Conservation (phyloP, 164 flowering plant species). For the Chimonanthus praecox region DNA sequence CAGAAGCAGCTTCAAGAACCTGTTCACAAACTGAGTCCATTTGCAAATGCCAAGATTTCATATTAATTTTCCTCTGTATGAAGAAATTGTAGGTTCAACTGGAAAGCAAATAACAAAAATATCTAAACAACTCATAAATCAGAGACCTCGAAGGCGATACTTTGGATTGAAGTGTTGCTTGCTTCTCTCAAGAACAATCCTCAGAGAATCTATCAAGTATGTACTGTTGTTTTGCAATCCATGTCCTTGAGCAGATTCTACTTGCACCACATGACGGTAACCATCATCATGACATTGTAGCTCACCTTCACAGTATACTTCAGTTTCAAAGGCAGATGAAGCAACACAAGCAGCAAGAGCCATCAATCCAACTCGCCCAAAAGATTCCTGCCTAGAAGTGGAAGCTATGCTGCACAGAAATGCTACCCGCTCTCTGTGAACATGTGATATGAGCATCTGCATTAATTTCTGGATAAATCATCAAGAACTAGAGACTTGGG, state of each 20-base stretch:
- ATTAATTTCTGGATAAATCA: not conserved
- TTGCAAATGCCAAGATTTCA: conserved; percentile 3
- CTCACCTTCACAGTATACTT: conserved; percentile 13
- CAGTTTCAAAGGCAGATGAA: conserved; percentile 43
- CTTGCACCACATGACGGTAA: conserved; percentile 10
- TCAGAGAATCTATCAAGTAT: conserved; percentile 53
- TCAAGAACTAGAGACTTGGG: not conserved
- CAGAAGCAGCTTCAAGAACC: conserved; percentile 59
- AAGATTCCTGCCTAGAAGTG: conserved; percentile 49
- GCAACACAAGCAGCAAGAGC: conserved; percentile 74
- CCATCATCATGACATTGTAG: conserved; percentile 15
- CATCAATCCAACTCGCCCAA: conserved; percentile 90
- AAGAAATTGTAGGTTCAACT: not conserved
- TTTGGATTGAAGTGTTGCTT: conserved; percentile 90
- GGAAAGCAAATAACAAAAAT: not conserved
- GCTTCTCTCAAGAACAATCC: conserved; percentile 69
- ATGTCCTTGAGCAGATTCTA: conserved; percentile 19
- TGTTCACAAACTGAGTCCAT: conserved; percentile 62
- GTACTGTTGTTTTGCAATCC: conserved; percentile 17
- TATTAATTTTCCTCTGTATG: not conserved
- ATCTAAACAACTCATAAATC: conserved; percentile 14
- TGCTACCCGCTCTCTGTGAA: conserved; percentile 44
- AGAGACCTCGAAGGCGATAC: conserved; percentile 80
- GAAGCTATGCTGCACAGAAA: conserved; percentile 62
- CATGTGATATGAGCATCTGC: conserved; percentile 10